phyloP scores from a whole-genome alignment of 1,284 basidiomycete genomes.

The Irpex lacteus region DNA sequence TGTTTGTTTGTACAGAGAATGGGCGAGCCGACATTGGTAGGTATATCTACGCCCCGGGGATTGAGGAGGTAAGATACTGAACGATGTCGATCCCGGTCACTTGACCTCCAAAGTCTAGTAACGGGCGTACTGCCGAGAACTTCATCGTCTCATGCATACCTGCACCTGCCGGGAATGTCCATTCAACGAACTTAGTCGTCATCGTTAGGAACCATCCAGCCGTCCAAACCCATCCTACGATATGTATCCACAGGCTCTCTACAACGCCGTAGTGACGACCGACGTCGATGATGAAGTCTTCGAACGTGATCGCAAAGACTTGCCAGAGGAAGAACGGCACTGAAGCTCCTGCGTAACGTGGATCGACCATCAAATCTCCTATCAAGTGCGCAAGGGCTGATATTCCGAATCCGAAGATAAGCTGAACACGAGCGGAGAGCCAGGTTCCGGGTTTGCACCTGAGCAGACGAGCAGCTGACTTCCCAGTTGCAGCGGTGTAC shows the following conservation, averaged over 20 bases:
- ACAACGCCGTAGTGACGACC: slow-evolving; percentile 2
- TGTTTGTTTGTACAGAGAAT: too few species aligned
- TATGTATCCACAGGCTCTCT: not conserved
- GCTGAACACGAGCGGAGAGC: slow-evolving; percentile 29
- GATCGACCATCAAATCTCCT: slow-evolving; percentile 20
- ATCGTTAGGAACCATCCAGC: slow-evolving; percentile 12
- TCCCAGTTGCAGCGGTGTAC: slow-evolving; percentile 22
- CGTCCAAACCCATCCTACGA: slow-evolving; percentile 16
- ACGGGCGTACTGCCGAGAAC: slow-evolving; percentile 15
- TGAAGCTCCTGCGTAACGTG: slow-evolving; percentile 15
- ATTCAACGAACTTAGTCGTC: slow-evolving; percentile 3
- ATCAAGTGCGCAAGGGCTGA: slow-evolving; percentile 29
- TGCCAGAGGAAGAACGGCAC: slow-evolving; percentile 29
- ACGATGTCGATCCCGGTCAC: not conserved
- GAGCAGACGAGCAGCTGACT: slow-evolving; percentile 15
- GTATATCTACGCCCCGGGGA: not conserved
- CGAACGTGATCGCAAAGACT: slow-evolving; percentile 27
- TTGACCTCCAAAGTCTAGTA: not conserved
- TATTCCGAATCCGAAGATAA: slow-evolving; percentile 31
- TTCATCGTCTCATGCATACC: not conserved
- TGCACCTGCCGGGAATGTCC: slow-evolving; percentile 1
- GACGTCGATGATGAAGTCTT: slow-evolving; percentile 26
- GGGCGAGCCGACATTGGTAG: too few species aligned
- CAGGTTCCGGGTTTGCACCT: slow-evolving; percentile 20
- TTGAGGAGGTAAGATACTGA: not conserved